Evolutionary conservation across 2,329 filamentous ascomycete genomes (phyloP), one percentile per base, ranked within the genome.

Genomic region (Pseudocercospora cruenta): DNA sequence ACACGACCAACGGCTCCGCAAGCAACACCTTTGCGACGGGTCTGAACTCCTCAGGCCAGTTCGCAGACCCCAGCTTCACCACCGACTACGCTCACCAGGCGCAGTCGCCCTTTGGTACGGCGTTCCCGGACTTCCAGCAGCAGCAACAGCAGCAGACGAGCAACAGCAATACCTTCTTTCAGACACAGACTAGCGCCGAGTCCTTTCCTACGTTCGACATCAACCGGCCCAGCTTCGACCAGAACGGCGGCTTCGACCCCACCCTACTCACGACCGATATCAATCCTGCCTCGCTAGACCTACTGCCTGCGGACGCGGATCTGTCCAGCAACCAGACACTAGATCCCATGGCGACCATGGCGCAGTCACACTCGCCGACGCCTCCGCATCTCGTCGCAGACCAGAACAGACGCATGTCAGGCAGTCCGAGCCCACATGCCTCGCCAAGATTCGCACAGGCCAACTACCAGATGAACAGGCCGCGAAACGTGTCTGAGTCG

Each of bases 151-250:
- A 75, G 66, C 36, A 39, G 76, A 77, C 75, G 66, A 84, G 79
- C 70, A 47, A 43, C 63, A 68, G 66, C 47, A 63, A 26, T 33
- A 28, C 14, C 26, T 58, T 58, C n/a, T 58, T 58, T 24, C 65
- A 63, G 33, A 51, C 59, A n/a, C 67, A 60, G 57, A 54, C 64
- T 60, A 57, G 45, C 67, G 63, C 63, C 70, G 67, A 73, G 77
- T 19, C 91, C 72, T 92, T 91, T 73, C 85, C 88, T 3, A 77
- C 83, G 8, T 80, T 83, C 58, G 81, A 83, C 71, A 87, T 72
- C 66, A 80, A 80, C 59, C 82, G 83, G 67, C 85, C 88, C 68
- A 86, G 87, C 73, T 87, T 71, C 66, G 65, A 71, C 55, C 55
- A 58, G 28, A 85, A 88, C 68, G 86, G 88, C 72, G 87, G 79